Conservation (phyloP, 352 stramenopile species). For the Globisporangium heterothallicum region DNA sequence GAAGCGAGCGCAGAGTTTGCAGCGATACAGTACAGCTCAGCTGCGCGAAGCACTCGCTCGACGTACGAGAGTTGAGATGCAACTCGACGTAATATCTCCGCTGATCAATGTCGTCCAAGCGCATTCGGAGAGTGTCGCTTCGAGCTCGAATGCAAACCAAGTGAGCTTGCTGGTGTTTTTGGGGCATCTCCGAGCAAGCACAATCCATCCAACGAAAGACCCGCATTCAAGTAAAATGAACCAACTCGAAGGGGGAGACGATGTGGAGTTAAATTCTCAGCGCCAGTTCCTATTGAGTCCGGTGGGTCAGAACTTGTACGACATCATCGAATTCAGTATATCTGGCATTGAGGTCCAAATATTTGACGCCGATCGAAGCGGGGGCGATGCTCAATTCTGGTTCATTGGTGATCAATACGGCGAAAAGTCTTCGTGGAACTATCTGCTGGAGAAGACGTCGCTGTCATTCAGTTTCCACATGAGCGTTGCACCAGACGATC, state of each 20-base stretch:
- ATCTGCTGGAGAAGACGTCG: conserved; percentile 73
- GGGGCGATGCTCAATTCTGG: conserved; percentile 9
- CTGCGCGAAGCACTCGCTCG: conserved; percentile 59
- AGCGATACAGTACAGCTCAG: conserved; percentile 73
- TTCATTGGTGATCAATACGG: conserved; percentile 8
- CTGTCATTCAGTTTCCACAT: conserved; percentile 67
- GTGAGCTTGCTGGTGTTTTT: conserved; percentile 68
- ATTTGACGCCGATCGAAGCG: conserved; percentile 19
- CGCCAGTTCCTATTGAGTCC: conserved; percentile 13
- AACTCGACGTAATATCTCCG: conserved; percentile 76
- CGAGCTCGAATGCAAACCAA: conserved; percentile 18
- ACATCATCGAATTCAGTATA: conserved; percentile 73
- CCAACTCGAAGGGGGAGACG: background rate
- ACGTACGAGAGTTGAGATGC: conserved; percentile 66
- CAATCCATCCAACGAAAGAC: conserved; percentile 29
- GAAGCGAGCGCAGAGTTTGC: conserved; percentile 65
- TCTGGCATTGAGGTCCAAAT: conserved; percentile 75
- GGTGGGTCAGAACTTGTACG: conserved; percentile 55
- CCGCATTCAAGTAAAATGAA: conserved; percentile 10
- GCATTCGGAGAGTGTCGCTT: conserved; percentile 17
- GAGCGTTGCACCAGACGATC: conserved; percentile 74
- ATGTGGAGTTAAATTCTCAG: conserved; percentile 4
- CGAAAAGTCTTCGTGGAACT: conserved; percentile 29
- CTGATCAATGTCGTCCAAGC: conserved; percentile 70
- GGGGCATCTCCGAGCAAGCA: conserved; percentile 65